These are phyloP conservation scores for Panaeolus papilionaceus DNA, from an alignment of 768 basidiomycete genomes.

Conservation along the genomic window DNA sequence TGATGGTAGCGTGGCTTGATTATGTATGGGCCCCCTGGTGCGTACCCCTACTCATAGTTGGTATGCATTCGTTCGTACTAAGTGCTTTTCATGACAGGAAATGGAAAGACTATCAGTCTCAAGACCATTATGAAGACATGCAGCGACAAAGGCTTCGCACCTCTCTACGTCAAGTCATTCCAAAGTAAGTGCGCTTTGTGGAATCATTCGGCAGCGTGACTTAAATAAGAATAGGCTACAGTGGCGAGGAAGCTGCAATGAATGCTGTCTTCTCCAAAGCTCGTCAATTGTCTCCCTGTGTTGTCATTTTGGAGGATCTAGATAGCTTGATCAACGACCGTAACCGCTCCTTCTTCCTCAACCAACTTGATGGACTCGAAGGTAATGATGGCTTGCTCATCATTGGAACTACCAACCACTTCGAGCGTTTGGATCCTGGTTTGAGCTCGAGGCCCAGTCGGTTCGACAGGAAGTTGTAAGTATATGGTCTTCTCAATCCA, in stretches of 20 bases:
- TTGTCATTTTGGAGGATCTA: constrained; percentile 63
- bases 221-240: constrained; percentile 45
- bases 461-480: constrained; percentile 88
- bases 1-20: constrained; percentile 73
- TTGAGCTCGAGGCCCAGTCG: constrained; percentile 80
- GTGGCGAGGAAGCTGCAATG: constrained; percentile 74
- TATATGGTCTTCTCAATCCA: constrained; percentile 21
- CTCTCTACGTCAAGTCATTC: constrained; percentile 87
- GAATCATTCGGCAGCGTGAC: constrained; percentile 6
- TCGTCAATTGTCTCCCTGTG: constrained; percentile 70
- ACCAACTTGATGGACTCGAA: constrained; percentile 82
- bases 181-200: constrained; percentile 48
- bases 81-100: constrained; percentile 48
- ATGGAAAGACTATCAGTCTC: constrained; percentile 85
- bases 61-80: neutral
- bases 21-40: constrained; percentile 81
- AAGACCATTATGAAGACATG: constrained; percentile 84
- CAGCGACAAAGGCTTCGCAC: constrained; percentile 62
- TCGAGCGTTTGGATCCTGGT: constrained; percentile 79
- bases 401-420: constrained; percentile 85
- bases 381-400: constrained; percentile 82
- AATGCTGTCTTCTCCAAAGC: constrained; percentile 73
- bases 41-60: neutral
- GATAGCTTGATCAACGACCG: constrained; percentile 81
- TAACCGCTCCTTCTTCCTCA: constrained; percentile 89